These are phyloP conservation scores for Cladosporium sp. DNA, from an alignment of 2,329 filamentous ascomycete species.

Conservation along the genomic window DNA sequence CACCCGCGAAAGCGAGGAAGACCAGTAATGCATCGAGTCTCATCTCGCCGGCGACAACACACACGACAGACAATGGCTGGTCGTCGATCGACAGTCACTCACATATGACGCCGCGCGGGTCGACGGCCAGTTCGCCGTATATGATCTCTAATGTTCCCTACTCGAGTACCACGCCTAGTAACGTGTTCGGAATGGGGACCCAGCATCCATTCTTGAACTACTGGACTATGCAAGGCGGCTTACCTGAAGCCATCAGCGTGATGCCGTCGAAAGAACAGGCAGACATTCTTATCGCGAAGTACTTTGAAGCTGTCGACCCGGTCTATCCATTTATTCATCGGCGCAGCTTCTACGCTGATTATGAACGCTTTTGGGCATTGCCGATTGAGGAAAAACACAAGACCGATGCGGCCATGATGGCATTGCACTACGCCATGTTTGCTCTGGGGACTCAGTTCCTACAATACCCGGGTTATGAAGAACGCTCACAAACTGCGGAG, in stretches of 20 bases:
- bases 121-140: slow-evolving; percentile 40
- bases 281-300: slow-evolving; percentile 63
- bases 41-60: slow-evolving; percentile 29
- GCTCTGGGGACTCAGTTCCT: slow-evolving; percentile 79
- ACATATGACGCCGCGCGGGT: slow-evolving; percentile 17
- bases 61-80: slow-evolving; percentile 34
- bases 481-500: slow-evolving; percentile 73
- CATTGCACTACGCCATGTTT: slow-evolving; percentile 74
- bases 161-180: slow-evolving; percentile 68
- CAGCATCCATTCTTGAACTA: slow-evolving; percentile 82
- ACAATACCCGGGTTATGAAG: slow-evolving; percentile 54
- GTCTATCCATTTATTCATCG: slow-evolving; percentile 80
- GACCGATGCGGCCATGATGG: slow-evolving; percentile 68
- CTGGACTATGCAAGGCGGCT: slow-evolving; percentile 76
- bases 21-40: slow-evolving; percentile 28
- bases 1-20: slow-evolving; percentile 37
- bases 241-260: slow-evolving; percentile 73
- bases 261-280: slow-evolving; percentile 74
- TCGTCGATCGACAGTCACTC: slow-evolving; percentile 26
- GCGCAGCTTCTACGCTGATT: slow-evolving; percentile 74
- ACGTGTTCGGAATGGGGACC: slow-evolving; percentile 77
- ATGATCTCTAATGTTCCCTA: slow-evolving; percentile 73
- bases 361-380: slow-evolving; percentile 74
- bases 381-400: slow-evolving; percentile 57
- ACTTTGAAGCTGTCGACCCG: slow-evolving; percentile 67